Base-by-base conservation (phyloP, 495 filamentous ascomycete species). In the Penicillium manginii region DNA sequence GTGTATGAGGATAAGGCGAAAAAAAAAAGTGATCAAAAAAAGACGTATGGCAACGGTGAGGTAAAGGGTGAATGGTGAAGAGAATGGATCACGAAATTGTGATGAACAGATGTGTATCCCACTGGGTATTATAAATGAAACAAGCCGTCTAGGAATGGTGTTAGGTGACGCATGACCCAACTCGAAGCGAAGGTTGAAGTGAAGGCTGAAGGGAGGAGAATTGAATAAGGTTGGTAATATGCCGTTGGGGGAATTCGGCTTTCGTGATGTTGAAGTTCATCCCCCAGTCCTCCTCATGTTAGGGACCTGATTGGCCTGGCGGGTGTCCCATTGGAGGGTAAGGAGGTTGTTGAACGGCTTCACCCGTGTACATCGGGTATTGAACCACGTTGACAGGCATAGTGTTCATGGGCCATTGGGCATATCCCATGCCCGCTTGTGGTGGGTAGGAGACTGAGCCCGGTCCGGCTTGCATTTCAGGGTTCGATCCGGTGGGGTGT, bases 301-400 rank as follows among this genome's bases (percentile, higher is more conserved):
- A 58, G 19, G 63, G 67, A 46, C 57, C 63, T 39, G 46, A 68
- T 42, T 63, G 70, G 23, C 69, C 64, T 18, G 67, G 64, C 0
- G 70, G 70, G 48, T 75, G 77, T 23, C 74, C 73, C 77, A 78
- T 78, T 1, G 73, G 71, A 14, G 48, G 61, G 26, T 70, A 75
- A 10, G 63, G 58, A 14, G 66, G 70, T 49, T 73, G 73, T 39
- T 65, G 66, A 31, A 69, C 39, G 1, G 65, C 61, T 46, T 77
- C 70, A 19, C 61, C 66, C 0, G 69, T 52, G 57, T 77, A 79
- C 58, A 75, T 70, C 2, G 72, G 71, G 52, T 77, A 78, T n/a
- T 62, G 73, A 8, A 77, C 70, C 22, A 75, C 69, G 31, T 63
- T 65, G 65, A 78, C 54, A 9, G 68, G 57, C 64, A 80, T 71